phyloP scores from a whole-genome alignment of 2,329 filamentous ascomycete species.

The Cercospora sp. region DNA sequence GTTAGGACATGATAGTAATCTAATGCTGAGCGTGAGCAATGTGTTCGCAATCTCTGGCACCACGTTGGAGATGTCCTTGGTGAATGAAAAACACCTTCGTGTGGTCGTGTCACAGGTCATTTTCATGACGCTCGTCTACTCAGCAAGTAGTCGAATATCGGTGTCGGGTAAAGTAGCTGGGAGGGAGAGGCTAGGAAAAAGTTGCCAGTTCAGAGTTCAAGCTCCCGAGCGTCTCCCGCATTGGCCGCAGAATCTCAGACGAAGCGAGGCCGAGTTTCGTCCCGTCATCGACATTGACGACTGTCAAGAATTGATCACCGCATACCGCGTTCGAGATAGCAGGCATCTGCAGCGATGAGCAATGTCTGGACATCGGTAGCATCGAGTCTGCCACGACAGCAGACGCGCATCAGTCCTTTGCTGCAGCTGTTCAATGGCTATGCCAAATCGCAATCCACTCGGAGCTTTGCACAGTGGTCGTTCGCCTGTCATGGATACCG shows the following conservation, averaged over 20 bases:
- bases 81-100: not conserved
- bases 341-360: constrained; percentile 32
- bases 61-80: too few species aligned
- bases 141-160: not conserved
- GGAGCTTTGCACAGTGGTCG: constrained; percentile 14
- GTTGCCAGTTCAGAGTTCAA: not conserved
- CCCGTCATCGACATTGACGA: constrained; percentile 2
- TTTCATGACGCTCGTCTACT: not conserved
- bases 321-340: not conserved
- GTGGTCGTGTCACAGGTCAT: not conserved
- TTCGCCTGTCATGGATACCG: not conserved
- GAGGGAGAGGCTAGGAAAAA: too few species aligned
- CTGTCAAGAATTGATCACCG: not conserved
- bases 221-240: not conserved
- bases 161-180: not conserved
- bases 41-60: too few species aligned
- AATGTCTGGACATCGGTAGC: constrained; percentile 39
- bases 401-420: constrained; percentile 28
- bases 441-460: constrained; percentile 24
- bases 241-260: not conserved
- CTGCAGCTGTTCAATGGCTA: constrained; percentile 37
- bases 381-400: constrained; percentile 28
- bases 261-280: constrained; percentile 4
- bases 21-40: not conserved
- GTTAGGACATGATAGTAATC: not conserved